phyloP scores from a whole-genome alignment of 2,329 filamentous ascomycete genomes.

The Fusarium zealandicum region DNA sequence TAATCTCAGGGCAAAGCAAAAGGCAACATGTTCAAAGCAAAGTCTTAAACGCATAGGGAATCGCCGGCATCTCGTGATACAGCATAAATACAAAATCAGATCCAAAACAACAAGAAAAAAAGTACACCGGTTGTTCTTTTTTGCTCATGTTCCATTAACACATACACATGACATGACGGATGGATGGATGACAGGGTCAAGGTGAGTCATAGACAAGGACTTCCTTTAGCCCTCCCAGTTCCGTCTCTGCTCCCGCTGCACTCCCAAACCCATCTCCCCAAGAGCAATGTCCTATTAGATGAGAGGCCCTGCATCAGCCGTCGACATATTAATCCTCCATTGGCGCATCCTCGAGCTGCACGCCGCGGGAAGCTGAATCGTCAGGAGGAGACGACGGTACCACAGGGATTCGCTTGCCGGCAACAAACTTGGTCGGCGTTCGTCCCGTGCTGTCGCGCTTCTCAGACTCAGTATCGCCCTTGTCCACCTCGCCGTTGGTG shows the following conservation, averaged over 20 bases:
- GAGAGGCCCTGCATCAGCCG: slow-evolving; percentile 18
- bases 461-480: slow-evolving; percentile 47
- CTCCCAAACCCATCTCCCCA: slow-evolving; percentile 25
- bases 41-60: slow-evolving; percentile 33
- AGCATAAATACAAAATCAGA: slow-evolving; percentile 42
- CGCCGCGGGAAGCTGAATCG: slow-evolving; percentile 50
- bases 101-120: slow-evolving; percentile 28
- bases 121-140: slow-evolving; percentile 37
- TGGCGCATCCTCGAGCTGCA: slow-evolving; percentile 60
- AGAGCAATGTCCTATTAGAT: slow-evolving; percentile 16
- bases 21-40: slow-evolving; percentile 16
- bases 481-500: slow-evolving; percentile 51
- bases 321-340: slow-evolving; percentile 54
- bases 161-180: slow-evolving; percentile 39
- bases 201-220: neutral
- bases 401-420: slow-evolving; percentile 52
- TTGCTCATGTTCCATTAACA: slow-evolving; percentile 44
- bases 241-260: slow-evolving; percentile 21
- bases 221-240: slow-evolving; percentile 6
- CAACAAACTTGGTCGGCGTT: slow-evolving; percentile 54
- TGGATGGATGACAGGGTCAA: slow-evolving; percentile 22
- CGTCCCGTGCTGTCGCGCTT: slow-evolving; percentile 72
- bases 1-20: slow-evolving; percentile 7
- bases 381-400: slow-evolving; percentile 41
- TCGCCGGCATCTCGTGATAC: slow-evolving; percentile 39